Base-by-base conservation (phyloP, 2,329 filamentous ascomycete genomes). In the Pseudocercospora pini-densiflorae region DNA sequence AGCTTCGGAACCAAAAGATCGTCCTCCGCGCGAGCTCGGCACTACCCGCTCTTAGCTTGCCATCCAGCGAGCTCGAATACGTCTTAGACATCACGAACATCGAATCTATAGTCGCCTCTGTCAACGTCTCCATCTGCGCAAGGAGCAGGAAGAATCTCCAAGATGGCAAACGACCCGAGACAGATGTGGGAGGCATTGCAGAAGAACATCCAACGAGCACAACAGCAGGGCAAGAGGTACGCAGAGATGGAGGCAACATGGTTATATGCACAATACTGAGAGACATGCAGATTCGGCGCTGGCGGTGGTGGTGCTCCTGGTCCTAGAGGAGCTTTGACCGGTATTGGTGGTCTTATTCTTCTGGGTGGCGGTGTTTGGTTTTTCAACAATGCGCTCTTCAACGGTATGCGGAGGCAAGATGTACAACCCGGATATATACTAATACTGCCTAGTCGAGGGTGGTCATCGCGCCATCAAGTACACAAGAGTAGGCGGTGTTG, bases 391-490 rank as follows among this genome's bases (percentile, higher is more conserved):
- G 85, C 88, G 58, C 84, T 91, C 7, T 91, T 90, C 81, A 91
- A 90, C 83, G 88, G 88, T 89, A 79, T 53, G 79, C 74, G 47
- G 14, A 8, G 3, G 6, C 27, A 16, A 51, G 9, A 21, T 47
- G 19, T 21, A 36, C 12, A 14, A 47, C 10, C 36, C 36, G 23
- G 8, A 7, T 19, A 16, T 16, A 27, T 62, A 14, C 68, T 71
- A 59, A 70, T 54, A 29, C 9, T 2, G 16, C 53, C 29, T 60
- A 77, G 95, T 99, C 75, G 95, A 99, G 78, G 95, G 95, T 90
- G 95, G 95, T 83, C 95, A 98, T 82, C 90, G 95, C 78, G 95
- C 95, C 72, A 99, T 99, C 87, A 99, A 99, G 82, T 99, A 99
- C 84, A 93, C 91, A 75, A 90, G 76, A 60, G 77, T 97, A 81